phyloP scores from a whole-genome alignment of 1,284 basidiomycete genomes.

The Cutaneotrichosporon sp. region DNA sequence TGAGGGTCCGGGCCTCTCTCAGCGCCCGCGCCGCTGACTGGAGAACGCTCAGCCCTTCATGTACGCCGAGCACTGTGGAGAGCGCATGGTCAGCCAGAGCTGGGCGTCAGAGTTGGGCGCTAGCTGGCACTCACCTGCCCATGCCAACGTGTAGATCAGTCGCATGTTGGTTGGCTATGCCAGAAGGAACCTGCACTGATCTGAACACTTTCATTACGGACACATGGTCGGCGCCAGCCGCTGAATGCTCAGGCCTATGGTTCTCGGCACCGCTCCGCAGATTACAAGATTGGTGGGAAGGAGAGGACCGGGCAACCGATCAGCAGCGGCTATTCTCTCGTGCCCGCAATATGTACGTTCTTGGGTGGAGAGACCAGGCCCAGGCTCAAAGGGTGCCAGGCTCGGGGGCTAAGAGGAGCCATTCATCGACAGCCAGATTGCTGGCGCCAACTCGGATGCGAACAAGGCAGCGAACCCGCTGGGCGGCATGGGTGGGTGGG shows the following conservation, averaged over 20 bases:
- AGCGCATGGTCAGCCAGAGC: not conserved
- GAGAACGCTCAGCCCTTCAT: not conserved
- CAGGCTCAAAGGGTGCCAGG: not conserved
- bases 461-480: not conserved
- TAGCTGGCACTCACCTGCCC: not conserved
- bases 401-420: not conserved
- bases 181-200: not conserved
- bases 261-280: too few relatives aligned
- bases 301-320: too few relatives aligned
- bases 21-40: not conserved
- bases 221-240: too few relatives aligned
- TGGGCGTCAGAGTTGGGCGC: not conserved
- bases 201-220: not conserved
- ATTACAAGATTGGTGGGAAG: too few relatives aligned
- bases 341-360: not conserved
- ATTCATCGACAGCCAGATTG: not conserved
- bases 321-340: not conserved
- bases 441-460: not conserved
- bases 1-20: not conserved
- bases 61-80: not conserved
- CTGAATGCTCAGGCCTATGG: too few relatives aligned
- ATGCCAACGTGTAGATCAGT: not conserved
- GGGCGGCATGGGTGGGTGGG: not conserved
- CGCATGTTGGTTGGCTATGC: not conserved
- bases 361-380: not conserved